Conservation (phyloP, 2,329 filamentous ascomycete genomes). For the Beauveria sp. region DNA sequence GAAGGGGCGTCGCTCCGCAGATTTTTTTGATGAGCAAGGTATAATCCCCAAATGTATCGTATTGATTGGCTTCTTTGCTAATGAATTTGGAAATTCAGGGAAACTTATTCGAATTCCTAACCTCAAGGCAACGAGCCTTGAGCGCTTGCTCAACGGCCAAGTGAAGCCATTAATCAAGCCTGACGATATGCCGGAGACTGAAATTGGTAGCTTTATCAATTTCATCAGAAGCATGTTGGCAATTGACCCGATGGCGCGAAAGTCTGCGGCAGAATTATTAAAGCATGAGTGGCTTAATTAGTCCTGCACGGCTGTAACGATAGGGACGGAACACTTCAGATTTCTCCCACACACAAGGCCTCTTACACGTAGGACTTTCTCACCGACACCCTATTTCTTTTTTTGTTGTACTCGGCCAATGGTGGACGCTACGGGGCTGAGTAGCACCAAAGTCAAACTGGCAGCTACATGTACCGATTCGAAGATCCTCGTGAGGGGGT, state of each 20-base stretch:
- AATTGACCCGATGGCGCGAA: neutral
- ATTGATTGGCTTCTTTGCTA: neutral
- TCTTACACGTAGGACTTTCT: no score
- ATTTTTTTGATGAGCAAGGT: constrained; percentile 3
- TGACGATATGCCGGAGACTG: neutral
- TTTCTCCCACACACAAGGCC: no score
- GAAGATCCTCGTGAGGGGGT: neutral
- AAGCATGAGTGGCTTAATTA: neutral
- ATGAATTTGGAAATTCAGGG: neutral
- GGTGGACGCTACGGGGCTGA: no score
- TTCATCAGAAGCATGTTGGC: neutral
- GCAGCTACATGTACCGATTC: neutral
- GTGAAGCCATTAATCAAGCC: neutral
- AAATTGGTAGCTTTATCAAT: neutral
- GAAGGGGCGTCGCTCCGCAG: neutral
- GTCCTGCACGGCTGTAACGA: neutral
- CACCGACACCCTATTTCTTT: no score
- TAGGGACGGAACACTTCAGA: no score
- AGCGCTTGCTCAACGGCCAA: neutral
- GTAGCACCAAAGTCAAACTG: no score
- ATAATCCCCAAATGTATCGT: neutral
- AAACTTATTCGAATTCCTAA: neutral
- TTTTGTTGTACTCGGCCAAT: no score
- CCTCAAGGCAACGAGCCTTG: neutral
- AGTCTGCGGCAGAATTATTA: neutral